Base-by-base conservation (phyloP, 352 stramenopile genomes). In the Pythium folliculosum region DNA sequence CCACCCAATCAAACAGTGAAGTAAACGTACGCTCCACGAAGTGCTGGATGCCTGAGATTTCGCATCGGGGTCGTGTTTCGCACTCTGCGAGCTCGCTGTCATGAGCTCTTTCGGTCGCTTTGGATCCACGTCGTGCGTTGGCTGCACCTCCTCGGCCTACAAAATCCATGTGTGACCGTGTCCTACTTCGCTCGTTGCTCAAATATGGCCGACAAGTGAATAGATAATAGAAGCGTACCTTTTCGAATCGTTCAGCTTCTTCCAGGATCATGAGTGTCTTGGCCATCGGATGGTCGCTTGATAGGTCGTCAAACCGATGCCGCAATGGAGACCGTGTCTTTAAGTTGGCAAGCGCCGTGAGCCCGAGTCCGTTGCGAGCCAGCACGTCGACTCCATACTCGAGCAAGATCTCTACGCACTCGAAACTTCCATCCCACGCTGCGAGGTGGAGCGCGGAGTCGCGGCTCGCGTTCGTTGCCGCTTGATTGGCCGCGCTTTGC, bases 391-490 rank as follows among this genome's bases (percentile, higher is more conserved):
- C 52, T 4, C 77, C 82, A 55, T 92, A 92, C 53, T 92, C 80
- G 17, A 88, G 59, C 17, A 94, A 51, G 54, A 94, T 89, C 40
- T 76, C 63, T 9, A 91, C 75, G 51, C 82, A 91, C 12, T 76
- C 76, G 22, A 84, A 71, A 49, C 77, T 90, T 3, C 80, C 80
- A 38, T 90, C 79, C 77, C 81, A 89, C 3, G 81, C 84, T 1
- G 86, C 82, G 3, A 91, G 68, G 60, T 94, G 84, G 10, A 94
- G 69, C 8, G 82, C 77, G 5, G 86, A 81, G 55, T 91, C 73
- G 5, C 76, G 75, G 45, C 70, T 78, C 1, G 68, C 52, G 30
- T 92, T 91, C 40, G 71, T 63, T 12, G 69, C 71, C 2, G 47
- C 27, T 14, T 91, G 71, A 43, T 81, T 90, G 19, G 76, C 81